Evolutionary conservation across 768 basidiomycete genomes (phyloP).

Genomic region (Pleurotus eryngii): DNA sequence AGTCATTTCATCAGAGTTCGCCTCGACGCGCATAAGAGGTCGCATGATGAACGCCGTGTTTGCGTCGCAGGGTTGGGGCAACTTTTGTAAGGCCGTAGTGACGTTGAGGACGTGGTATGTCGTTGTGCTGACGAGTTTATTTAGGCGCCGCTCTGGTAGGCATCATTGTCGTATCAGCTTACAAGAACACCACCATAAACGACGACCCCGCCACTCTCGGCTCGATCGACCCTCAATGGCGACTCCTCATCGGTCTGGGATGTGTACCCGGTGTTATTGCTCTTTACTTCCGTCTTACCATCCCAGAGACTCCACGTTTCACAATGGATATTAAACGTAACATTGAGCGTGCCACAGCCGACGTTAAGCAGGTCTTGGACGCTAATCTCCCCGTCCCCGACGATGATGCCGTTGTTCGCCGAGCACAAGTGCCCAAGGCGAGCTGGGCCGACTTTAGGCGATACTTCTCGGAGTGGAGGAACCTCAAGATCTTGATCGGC

Average conservation of each 20-base stretch:
- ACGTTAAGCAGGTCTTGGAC: slow-evolving; percentile 67
- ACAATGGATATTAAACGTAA: slow-evolving; percentile 94
- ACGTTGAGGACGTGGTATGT: neutral
- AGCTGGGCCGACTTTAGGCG: slow-evolving; percentile 59
- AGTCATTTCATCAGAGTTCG: slow-evolving; percentile 88
- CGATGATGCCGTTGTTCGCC: slow-evolving; percentile 55
- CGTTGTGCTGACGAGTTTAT: neutral
- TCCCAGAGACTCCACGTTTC: slow-evolving; percentile 87
- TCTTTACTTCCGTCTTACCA: slow-evolving; percentile 90
- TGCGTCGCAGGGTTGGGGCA: slow-evolving; percentile 84
- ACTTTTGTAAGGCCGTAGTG: slow-evolving; percentile 50
- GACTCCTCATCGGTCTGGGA: slow-evolving; percentile 76
- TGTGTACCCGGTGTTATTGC: slow-evolving; percentile 78
- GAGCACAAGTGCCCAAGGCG: slow-evolving; percentile 68
- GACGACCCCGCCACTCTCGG: slow-evolving; percentile 33
- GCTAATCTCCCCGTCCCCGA: slow-evolving; percentile 45
- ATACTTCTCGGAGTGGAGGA: slow-evolving; percentile 73
- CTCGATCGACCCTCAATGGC: slow-evolving; percentile 79
- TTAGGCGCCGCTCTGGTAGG: slow-evolving; percentile 65
- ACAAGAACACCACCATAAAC: slow-evolving; percentile 54
- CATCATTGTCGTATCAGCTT: slow-evolving; percentile 60
- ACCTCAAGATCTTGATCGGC: slow-evolving; percentile 77
- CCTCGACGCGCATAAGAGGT: slow-evolving; percentile 71
- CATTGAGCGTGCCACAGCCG: slow-evolving; percentile 66
- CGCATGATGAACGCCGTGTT: slow-evolving; percentile 90